Evolutionary conservation across 371 early-diverging fungal species (phyloP), one percentile per base, ranked within the genome.

Genomic region (Cokeromyces recurvatus): DNA sequence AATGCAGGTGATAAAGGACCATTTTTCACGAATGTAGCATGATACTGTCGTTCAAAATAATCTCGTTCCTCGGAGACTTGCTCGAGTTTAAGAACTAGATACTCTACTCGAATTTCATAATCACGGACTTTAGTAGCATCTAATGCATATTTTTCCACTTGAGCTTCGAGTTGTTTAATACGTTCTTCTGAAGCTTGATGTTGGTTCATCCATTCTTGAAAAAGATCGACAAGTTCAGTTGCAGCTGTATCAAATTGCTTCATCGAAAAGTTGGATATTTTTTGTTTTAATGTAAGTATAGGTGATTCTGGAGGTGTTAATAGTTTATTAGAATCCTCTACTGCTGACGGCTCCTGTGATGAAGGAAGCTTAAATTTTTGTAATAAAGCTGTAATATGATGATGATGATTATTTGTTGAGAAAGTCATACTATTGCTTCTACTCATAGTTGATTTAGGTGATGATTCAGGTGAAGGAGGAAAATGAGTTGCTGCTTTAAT

Each of bases 61-160:
- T 69, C 70, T 48, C 66, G 59, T 44, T 74, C 70, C 40, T 64
- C 62, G 4, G 70, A 60, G 1, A 65, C 53, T 27, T 69, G 74
- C 15, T 69, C 70, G 15, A 71, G 43, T 32, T 67, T 65, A n/a
- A 61, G 51, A 4, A 66, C 59, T 15, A 71, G 43, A 27, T 67
- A 71, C 41, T 68, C 68, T 8, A 71, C 66, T 20, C 72, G 63
- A 7, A 71, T 68, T 27, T 71, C 68, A 36, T 65, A 67, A 38
- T 71, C 71, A 20, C 71, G 41, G 3, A 64, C 68, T 54, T 71
- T 71, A 3, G 71, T 71, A 1, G 62, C 40, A 43, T 62, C 67
- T 9, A 60, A 58, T n/a, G 52, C 49, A 27, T 53, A 57, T 16
- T 53, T 47, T 34, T 62, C 68, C 8, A 64, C 56, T 7, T 65